A percentile compares a stretch with the other conserved stretches of the same genome.
phyloP scores from a whole-genome alignment of 805 yeast genomes.

The Lipomyces lipofer region DNA sequence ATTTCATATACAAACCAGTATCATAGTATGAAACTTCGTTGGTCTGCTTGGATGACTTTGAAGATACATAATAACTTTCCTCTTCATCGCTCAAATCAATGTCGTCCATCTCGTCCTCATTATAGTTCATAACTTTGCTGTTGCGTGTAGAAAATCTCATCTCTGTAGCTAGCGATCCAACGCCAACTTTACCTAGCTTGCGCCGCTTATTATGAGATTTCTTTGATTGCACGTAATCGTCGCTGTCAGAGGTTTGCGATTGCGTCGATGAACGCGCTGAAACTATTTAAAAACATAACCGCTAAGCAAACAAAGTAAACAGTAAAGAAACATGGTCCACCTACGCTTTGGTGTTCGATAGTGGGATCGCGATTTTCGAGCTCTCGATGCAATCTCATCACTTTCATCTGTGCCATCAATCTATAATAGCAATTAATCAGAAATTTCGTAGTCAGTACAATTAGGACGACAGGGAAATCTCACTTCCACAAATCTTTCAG shows the following conservation, averaged over 20 bases:
- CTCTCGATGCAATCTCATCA: constrained; percentile 10
- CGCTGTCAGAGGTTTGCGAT: constrained; percentile 22
- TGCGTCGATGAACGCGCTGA: neutral
- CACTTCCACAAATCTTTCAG: constrained; percentile 35
- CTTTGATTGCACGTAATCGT: constrained; percentile 21
- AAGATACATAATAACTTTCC: constrained; percentile 26
- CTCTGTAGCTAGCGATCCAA: constrained; percentile 29
- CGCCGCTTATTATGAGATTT: constrained; percentile 22
- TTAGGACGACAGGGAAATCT: too few species aligned
- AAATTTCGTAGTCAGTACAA: too few species aligned
- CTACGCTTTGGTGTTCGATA: too few species aligned
- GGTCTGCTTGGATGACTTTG: constrained; percentile 1
- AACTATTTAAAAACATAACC: neutral
- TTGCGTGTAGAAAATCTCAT: constrained; percentile 76
- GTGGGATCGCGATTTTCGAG: too few species aligned
- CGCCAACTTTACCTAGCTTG: constrained; percentile 30
- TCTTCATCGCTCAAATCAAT: constrained; percentile 49
- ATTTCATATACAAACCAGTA: too few species aligned
- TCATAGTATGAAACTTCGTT: constrained; percentile 10
- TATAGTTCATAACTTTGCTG: constrained; percentile 70
- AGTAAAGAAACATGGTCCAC: too few species aligned
- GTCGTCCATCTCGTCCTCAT: constrained; percentile 60
- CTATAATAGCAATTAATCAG: constrained; percentile 1
- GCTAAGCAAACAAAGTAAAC: neutral
- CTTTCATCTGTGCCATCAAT: constrained; percentile 22